These are phyloP conservation scores for Scheffersomyces lignosus DNA, from an alignment of 805 yeast species.

Conservation along the genomic window DNA sequence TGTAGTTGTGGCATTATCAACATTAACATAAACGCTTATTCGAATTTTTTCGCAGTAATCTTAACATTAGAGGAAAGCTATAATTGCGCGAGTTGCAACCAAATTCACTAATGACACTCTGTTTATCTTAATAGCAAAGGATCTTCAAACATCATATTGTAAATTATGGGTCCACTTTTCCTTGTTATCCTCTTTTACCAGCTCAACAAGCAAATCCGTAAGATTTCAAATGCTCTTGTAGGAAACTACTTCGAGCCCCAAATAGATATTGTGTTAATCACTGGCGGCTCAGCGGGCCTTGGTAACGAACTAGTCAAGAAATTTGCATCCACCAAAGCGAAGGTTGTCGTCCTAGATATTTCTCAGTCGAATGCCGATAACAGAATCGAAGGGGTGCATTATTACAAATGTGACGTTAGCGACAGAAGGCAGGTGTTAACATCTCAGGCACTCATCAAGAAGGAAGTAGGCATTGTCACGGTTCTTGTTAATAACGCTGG, in stretches of 20 bases:
- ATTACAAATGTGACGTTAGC: slow-evolving; percentile 72
- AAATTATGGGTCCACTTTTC: neutral
- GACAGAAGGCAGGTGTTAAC: slow-evolving; percentile 43
- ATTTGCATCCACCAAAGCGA: slow-evolving; percentile 45
- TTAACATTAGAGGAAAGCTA: too few relatives aligned
- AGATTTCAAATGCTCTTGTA: slow-evolving; percentile 38
- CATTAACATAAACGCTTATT: too few relatives aligned
- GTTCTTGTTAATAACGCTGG: slow-evolving; percentile 88
- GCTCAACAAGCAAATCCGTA: slow-evolving; percentile 21
- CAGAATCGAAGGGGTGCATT: slow-evolving; percentile 44
- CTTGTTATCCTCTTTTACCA: slow-evolving; percentile 3
- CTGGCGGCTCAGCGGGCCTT: slow-evolving; percentile 84
- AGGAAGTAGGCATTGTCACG: slow-evolving; percentile 59
- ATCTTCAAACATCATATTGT: too few relatives aligned
- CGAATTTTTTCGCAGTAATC: too few relatives aligned
- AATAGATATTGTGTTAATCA: slow-evolving; percentile 66
- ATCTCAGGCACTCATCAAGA: slow-evolving; percentile 39
- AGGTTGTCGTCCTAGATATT: slow-evolving; percentile 69
- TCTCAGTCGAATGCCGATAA: slow-evolving; percentile 35
- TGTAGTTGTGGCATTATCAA: too few relatives aligned
- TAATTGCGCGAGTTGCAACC: too few relatives aligned
- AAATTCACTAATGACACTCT: too few relatives aligned
- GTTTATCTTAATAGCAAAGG: too few relatives aligned
- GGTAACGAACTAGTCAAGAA: slow-evolving; percentile 61
- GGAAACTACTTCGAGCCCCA: slow-evolving; percentile 55